Evolutionary conservation across 768 basidiomycete genomes (phyloP).

Genomic region (Mrakia blollopis): DNA sequence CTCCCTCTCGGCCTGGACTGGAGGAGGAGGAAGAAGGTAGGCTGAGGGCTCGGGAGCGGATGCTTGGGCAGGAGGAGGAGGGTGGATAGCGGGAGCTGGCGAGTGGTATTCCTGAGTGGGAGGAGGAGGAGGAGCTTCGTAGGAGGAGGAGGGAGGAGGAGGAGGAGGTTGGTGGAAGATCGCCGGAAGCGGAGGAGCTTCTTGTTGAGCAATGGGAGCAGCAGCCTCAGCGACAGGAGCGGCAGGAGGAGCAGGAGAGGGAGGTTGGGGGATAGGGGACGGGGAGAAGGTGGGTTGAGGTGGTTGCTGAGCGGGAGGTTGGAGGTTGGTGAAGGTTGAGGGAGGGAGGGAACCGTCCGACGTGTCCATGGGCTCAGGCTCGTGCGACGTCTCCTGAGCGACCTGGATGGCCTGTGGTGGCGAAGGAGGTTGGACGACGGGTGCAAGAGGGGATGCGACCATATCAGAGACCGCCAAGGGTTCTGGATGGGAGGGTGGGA

Average conservation of each 20-base stretch:
- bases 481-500: conserved; percentile 1
- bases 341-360: not conserved
- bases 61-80: not conserved
- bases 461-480: not conserved
- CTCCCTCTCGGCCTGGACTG: conserved; percentile 3
- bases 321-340: not conserved
- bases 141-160: not conserved
- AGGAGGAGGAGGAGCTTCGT: not conserved
- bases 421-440: not conserved
- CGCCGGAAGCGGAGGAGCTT: not conserved
- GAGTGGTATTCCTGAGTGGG: not conserved
- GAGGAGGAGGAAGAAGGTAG: not conserved
- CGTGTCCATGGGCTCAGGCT: conserved; percentile 9
- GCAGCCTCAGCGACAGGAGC: not conserved
- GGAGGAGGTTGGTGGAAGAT: not conserved
- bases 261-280: not conserved
- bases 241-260: not conserved
- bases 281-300: conserved; percentile 1
- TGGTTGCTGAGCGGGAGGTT: not conserved
- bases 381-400: not conserved
- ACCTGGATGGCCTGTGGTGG: not conserved
- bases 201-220: not conserved
- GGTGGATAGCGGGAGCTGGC: not conserved
- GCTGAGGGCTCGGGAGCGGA: not conserved
- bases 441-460: not conserved